Percentiles rank a stretch among this genome's conserved stretches.
Evolutionary conservation across 2,329 filamentous ascomycete genomes (phyloP).

Genomic region (Hortaea werneckii): DNA sequence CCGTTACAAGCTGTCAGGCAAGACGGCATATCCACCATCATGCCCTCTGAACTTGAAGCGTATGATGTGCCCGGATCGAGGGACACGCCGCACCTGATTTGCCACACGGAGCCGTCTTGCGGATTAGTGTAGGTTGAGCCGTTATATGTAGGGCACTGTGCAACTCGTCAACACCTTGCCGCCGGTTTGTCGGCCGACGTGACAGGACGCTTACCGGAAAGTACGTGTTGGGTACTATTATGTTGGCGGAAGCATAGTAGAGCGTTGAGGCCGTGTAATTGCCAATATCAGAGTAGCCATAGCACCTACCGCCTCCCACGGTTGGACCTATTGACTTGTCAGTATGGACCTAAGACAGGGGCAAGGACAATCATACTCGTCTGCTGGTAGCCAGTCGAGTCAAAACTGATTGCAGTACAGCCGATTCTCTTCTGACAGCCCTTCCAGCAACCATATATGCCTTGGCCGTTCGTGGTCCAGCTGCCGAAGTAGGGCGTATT

Average conservation of each 20-base stretch:
- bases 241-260: not conserved
- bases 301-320: constrained; percentile 4
- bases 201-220: not conserved
- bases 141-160: constrained; percentile 3
- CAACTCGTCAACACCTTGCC: too few relatives aligned
- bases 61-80: too few relatives aligned
- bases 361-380: not conserved
- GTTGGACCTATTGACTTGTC: not conserved
- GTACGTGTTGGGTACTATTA: not conserved
- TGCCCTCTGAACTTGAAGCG: not conserved
- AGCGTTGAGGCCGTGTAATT: not conserved
- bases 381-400: not conserved
- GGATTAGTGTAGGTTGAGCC: not conserved
- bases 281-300: not conserved
- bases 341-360: not conserved
- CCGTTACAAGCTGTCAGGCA: constrained; percentile 3
- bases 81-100: constrained; percentile 1
- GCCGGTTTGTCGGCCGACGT: too few relatives aligned
- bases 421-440: constrained; percentile 9
- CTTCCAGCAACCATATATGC: constrained; percentile 11
- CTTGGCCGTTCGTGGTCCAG: constrained; percentile 2
- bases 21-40: not conserved
- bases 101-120: constrained; percentile 2
- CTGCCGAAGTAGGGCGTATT: constrained; percentile 2
- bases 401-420: constrained; percentile 8